Evolutionary conservation across 2,329 filamentous ascomycete species (phyloP).

Genomic region (Verruconis gallopava): DNA sequence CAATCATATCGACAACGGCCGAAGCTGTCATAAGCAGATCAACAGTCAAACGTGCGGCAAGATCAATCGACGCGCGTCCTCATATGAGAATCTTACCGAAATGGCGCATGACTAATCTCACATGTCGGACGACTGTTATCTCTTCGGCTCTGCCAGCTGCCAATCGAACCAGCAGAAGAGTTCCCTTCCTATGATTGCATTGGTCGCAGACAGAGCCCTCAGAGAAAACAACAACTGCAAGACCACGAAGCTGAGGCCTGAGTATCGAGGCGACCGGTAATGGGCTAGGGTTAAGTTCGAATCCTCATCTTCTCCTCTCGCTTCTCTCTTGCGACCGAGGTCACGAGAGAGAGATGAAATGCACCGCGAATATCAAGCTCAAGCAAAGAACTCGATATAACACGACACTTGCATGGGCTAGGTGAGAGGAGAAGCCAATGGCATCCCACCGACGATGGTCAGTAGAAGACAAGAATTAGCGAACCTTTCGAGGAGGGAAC

Average conservation of each 20-base stretch:
- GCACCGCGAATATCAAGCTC: no score
- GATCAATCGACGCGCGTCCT: constrained; percentile 62
- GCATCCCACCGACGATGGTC: constrained; percentile 31
- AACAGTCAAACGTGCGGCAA: constrained; percentile 54
- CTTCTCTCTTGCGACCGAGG: no score
- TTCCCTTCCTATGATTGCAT: constrained; percentile 14
- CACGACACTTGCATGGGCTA: no score
- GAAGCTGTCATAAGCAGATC: constrained; percentile 47
- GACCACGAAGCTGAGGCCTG: constrained; percentile 43
- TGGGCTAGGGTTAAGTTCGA: constrained; percentile 97
- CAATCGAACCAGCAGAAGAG: constrained; percentile 12
- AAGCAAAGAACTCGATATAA: no score
- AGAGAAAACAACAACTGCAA: constrained; percentile 15
- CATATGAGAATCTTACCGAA: constrained; percentile 61
- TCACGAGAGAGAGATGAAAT: no score
- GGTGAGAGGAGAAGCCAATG: constrained; percentile 40
- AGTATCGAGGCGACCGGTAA: constrained; percentile 47
- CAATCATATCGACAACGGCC: constrained; percentile 17
- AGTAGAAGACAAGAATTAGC: constrained; percentile 58
- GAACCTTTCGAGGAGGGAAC: constrained; percentile 67
- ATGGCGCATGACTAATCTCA: constrained; percentile 59
- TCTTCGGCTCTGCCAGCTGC: constrained; percentile 26
- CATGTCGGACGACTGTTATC: constrained; percentile 35
- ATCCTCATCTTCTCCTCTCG: constrained; percentile 48
- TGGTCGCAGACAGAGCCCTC: neutral